Conservation (phyloP, 23 red algal genomes). For the Gracilaria vermiculophylla region DNA sequence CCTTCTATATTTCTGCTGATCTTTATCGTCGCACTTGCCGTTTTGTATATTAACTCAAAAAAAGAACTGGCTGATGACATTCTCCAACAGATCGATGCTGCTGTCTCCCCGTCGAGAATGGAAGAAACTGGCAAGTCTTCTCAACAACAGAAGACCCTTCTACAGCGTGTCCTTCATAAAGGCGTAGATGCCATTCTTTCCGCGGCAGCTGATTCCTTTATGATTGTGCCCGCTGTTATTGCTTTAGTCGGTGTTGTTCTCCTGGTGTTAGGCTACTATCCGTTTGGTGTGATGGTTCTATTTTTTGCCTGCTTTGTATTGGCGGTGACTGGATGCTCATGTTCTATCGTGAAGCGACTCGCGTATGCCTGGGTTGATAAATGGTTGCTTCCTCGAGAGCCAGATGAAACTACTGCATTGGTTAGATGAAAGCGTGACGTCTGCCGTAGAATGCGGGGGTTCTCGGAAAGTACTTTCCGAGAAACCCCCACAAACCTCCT, state of each 20-base stretch:
- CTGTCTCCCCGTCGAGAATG: neutral
- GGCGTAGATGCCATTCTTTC: constrained; percentile 22
- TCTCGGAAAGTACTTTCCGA: too few species aligned
- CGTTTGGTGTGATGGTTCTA: neutral
- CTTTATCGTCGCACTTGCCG: neutral
- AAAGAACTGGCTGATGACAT: constrained; percentile 13
- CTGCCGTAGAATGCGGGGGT: too few species aligned
- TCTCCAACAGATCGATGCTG: constrained; percentile 16
- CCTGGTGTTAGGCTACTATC: neutral
- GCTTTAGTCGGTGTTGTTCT: neutral
- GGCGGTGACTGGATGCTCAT: neutral
- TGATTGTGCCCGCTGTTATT: neutral
- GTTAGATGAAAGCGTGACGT: neutral
- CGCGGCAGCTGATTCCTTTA: constrained; percentile 7
- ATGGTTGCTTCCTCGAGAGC: neutral
- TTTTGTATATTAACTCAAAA: neutral
- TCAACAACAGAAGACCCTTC: neutral
- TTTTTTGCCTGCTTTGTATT: neutral
- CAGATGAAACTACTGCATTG: neutral
- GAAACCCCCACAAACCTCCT: too few species aligned
- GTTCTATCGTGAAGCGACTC: neutral
- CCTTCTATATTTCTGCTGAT: neutral
- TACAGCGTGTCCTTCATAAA: constrained; percentile 20
- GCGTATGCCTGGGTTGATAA: constrained; percentile 15
- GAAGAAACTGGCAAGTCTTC: neutral